Percentiles rank a stretch among this genome's conserved stretches.
Evolutionary conservation across 129 eudicot species (phyloP).

Genomic region (Helianthus annuus): HanXRQr2.0-SUNRISE NC_035440.2:55669575-55670074

Average conservation of each 20-base stretch:
- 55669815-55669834: neutral
- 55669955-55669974: constrained; percentile 42
- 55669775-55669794: constrained; percentile 1
- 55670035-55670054: neutral
- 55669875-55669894: constrained; percentile 63
- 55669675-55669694: no score
- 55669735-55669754: neutral
- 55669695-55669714: no score
- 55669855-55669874: constrained; percentile 73
- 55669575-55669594: no score
- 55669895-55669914: constrained; percentile 45
- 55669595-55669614: no score
- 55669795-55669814: neutral
- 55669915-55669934: constrained; percentile 51
- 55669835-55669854: constrained; percentile 42
- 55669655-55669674: no score
- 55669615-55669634: no score
- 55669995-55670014: constrained; percentile 70
- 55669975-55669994: constrained; percentile 68
- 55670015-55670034: neutral
- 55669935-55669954: constrained; percentile 66
- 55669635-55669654: no score
- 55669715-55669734: constrained; percentile 1
- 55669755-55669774: constrained; percentile 26
- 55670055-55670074: neutral